Evolutionary conservation across 306 rosid species (phyloP), one percentile per base, ranked within the genome.

Genomic region (Cicer yamashitae): DNA sequence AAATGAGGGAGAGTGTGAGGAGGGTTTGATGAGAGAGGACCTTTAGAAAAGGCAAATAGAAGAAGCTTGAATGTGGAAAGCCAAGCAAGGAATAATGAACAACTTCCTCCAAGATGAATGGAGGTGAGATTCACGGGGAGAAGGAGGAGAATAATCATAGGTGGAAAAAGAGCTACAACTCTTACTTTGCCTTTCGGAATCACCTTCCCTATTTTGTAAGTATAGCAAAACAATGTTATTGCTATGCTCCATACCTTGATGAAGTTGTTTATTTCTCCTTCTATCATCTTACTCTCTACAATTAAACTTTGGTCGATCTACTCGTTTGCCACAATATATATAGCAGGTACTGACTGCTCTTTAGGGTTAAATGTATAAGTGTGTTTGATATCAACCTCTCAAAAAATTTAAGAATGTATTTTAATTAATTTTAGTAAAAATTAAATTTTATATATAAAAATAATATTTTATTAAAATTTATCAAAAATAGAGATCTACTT

Each of bases 51-150:
- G 63, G 79, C 79, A 10, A 77, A 82, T 10, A 82, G 85, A 4
- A 82, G 3, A 46, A 82, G 85, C 9, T 82, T 82, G 79, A 82
- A 82, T 43, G 79, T 82, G 7, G 85, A 65, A 53, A 82, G 85
- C 85, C 85, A 82, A 3, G 45, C 56, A 0, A 82, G 66, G 39
- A 82, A 22, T 67, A 82, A 72, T 1, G 79, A 37, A 10, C 82
- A 7, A 4, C 76, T 67, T 0, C 79, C 82, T 12, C 78, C 71
- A 1, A 82, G 59, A 73, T 57, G 43, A 43, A 82, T 0, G 12
- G 79, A 71, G 22, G 8, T 65, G 22, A 82, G 79, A 6, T 71
- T 71, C 0, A 77, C 38, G 57, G 85, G 85, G 20, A 82, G 85
- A 7, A 82, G 75, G 10, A 82, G 72, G 10, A 82, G 57, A 7